Base-by-base conservation (phyloP, 805 yeast species). In the Myxozyma udenii region DNA sequence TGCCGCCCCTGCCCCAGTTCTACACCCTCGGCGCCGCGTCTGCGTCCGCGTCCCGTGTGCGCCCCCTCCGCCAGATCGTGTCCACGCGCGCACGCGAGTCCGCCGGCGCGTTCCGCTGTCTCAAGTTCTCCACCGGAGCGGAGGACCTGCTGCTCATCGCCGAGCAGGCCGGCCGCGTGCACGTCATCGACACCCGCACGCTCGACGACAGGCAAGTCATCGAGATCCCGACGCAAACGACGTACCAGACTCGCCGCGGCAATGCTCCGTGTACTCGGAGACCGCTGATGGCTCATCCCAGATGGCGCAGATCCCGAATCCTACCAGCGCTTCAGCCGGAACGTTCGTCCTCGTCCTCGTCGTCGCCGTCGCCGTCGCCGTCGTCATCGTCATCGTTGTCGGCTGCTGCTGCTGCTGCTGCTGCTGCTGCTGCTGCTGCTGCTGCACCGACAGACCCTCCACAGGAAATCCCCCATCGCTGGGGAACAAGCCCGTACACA, bases 121-220 rank as follows among this genome's bases (percentile, higher is more conserved):
- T 75, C 49, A 81, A 81, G 64, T 83, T 80, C 59, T 74, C 85
- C 22, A 73, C 76, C 33, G 84, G 87, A 3, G 72, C 84, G 14
- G 90, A 84, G 61, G 96, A 90, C 67, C 68, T 88, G 53, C 70
- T 90, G 50, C 78, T 85, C 47, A 74, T 90, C 2, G 78, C 85
- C 48, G 97, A 90, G 66, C 96, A 90, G 61, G 84, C 81, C 47
- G 95, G 95, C 0, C 75, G 95, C 48, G 85, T 90, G 2, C 98
- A 90, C 68, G 73, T 89, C 50, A 73, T 90, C 24, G 96, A 90
- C 66, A 76, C 88, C 23, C 77, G 95, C 55, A 79, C 85, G 62
- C 78, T 81, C 58, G 72, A 76, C 52, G 81, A 85, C 60, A 91
- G 86, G 64, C 91, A 85, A 66, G 88, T 89, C 33, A 74, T 88